A percentile compares a stretch with the other conserved stretches of the same genome.
Conservation (phyloP, 352 stramenopile species). For the Pythium monospermum region DNA sequence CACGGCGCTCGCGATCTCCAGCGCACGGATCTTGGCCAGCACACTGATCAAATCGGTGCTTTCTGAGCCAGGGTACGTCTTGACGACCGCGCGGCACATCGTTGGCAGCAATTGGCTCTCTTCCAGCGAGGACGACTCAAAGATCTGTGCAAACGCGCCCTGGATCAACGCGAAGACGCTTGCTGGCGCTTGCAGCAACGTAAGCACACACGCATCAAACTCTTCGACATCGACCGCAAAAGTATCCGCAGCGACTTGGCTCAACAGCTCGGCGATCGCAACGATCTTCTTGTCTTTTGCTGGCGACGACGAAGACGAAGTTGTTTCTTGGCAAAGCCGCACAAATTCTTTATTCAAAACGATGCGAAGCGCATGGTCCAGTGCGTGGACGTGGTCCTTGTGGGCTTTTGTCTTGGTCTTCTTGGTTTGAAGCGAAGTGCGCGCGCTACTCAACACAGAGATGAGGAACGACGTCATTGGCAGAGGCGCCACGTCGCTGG, state of each 20-base stretch:
- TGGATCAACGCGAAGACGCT: conserved; percentile 65
- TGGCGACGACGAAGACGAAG: conserved; percentile 3
- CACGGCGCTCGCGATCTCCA: conserved; percentile 66
- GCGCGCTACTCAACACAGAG: conserved; percentile 44
- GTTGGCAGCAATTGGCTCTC: conserved; percentile 49
- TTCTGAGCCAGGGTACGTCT: conserved; percentile 11
- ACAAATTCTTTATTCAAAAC: conserved; percentile 71
- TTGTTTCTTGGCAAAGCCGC: conserved; percentile 30
- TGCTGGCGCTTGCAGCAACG: conserved; percentile 56
- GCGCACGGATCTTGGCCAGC: conserved; percentile 49
- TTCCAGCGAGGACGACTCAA: conserved; percentile 39
- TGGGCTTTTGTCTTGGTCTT: conserved; percentile 33
- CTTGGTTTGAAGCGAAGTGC: conserved; percentile 22
- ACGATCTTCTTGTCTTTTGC: conserved; percentile 12
- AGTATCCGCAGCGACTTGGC: conserved; percentile 31
- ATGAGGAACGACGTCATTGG: conserved; percentile 58
- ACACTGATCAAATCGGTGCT: conserved; percentile 36
- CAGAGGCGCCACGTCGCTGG: conserved; percentile 36
- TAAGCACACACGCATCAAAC: conserved; percentile 60
- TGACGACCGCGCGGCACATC: conserved; percentile 47
- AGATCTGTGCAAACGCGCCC: conserved; percentile 41
- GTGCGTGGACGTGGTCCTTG: conserved; percentile 31
- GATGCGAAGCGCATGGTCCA: conserved; percentile 49
- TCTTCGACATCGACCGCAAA: conserved; percentile 39
- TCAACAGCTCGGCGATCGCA: conserved; percentile 45